Conservation (phyloP, 2,329 filamentous ascomycete species). For the Cladosporium sp. region DNA sequence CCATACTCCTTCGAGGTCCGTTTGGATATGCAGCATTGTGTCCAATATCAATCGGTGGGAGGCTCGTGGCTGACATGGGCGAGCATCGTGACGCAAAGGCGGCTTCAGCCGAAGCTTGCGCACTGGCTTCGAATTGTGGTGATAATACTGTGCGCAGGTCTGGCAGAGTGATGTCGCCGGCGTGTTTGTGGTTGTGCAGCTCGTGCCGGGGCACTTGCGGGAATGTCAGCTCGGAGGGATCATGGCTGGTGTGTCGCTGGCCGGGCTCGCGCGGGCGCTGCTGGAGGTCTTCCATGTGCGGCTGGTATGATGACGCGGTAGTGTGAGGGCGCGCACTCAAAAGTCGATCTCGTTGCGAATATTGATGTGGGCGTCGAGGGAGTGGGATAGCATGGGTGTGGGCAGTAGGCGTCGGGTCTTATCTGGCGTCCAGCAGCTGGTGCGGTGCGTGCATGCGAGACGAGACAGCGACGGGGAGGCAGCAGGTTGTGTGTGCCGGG, state of each 20-base stretch:
- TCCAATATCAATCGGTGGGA: conserved; percentile 41
- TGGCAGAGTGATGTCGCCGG: conserved; percentile 41
- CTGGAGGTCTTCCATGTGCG: conserved; percentile 15
- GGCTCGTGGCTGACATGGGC: conserved; percentile 30
- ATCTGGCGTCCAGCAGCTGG: conserved; percentile 3
- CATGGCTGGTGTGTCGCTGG: conserved; percentile 14
- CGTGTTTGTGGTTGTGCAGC: conserved; percentile 12
- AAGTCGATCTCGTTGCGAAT: conserved; percentile 11
- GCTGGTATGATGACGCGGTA: conserved; percentile 8
- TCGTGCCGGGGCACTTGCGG: conserved; percentile 18
- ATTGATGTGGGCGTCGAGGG: conserved; percentile 11
- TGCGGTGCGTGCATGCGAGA: not conserved
- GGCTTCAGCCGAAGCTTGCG: conserved; percentile 24
- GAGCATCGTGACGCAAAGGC: conserved; percentile 28
- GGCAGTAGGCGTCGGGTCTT: not conserved
- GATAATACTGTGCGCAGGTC: conserved; percentile 47
- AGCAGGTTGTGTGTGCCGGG: conserved; percentile 6
- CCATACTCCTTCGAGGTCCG: conserved; percentile 33
- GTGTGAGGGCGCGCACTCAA: not conserved
- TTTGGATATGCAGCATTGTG: conserved; percentile 30
- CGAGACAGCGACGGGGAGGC: conserved; percentile 9
- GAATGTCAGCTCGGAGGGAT: conserved; percentile 13
- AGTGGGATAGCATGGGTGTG: conserved; percentile 8
- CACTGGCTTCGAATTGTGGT: conserved; percentile 35
- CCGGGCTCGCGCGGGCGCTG: conserved; percentile 7